Conservation (phyloP, 176 grass and related monocot genomes). For the Carex cristatella region DNA sequence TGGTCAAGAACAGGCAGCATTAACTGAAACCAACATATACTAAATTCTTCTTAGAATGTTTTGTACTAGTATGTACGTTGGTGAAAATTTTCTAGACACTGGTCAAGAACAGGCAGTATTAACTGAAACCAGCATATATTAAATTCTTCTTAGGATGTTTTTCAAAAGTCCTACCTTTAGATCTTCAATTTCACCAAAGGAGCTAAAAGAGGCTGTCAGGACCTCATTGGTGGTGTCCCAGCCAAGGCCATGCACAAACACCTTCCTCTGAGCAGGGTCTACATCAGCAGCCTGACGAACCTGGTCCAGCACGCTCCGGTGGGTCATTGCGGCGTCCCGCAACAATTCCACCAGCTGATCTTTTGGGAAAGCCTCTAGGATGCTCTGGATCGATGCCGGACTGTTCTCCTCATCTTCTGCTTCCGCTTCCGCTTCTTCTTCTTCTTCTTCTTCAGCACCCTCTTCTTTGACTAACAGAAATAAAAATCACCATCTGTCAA, state of each 20-base stretch:
- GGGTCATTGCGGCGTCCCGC: slow-evolving; percentile 50
- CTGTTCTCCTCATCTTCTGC: slow-evolving; percentile 45
- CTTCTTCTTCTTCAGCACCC: slow-evolving; percentile 23
- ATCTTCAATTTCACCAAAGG: slow-evolving; percentile 92
- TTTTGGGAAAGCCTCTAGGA: slow-evolving; percentile 75
- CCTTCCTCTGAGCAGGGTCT: slow-evolving; percentile 77
- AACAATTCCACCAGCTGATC: slow-evolving; percentile 89
- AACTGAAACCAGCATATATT: not conserved
- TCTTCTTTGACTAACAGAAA: not conserved
- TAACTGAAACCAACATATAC: not conserved
- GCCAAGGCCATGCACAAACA: slow-evolving; percentile 91
- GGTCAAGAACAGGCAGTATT: not conserved
- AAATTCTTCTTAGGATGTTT: not conserved
- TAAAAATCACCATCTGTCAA: not conserved
- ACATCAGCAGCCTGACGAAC: slow-evolving; percentile 53
- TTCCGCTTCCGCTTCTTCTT: not conserved
- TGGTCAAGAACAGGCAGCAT: not conserved
- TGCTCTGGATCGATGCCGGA: slow-evolving; percentile 51
- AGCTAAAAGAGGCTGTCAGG: slow-evolving; percentile 49
- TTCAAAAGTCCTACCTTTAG: slow-evolving; percentile 27
- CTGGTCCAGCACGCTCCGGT: slow-evolving; percentile 47
- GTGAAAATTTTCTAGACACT: not conserved
- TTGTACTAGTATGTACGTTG: not conserved
- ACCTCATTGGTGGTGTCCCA: slow-evolving; percentile 79
- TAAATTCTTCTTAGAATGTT: not conserved